Conservation (phyloP, 2,329 filamentous ascomycete genomes). For the Hortaea sp. region DNA sequence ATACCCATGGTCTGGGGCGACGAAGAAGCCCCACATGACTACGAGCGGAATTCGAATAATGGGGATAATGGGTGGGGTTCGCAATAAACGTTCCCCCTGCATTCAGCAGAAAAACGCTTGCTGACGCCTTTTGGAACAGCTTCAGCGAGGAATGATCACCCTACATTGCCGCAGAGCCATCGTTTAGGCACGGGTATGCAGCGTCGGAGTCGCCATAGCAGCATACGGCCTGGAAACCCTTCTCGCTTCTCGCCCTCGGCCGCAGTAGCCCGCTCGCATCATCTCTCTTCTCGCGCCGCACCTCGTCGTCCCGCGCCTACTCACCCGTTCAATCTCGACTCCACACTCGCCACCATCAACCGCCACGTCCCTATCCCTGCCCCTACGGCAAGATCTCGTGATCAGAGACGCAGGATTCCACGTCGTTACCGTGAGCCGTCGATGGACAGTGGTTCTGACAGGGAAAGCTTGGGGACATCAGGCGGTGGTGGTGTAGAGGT, state of each 20-base stretch:
- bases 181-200: conserved; percentile 1
- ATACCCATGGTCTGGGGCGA: not conserved
- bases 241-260: too few species aligned
- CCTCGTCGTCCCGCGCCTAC: conserved; percentile 2
- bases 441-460: too few species aligned
- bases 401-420: not conserved
- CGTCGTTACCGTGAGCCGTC: not conserved
- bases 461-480: not conserved
- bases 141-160: conserved; percentile 6
- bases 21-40: not conserved
- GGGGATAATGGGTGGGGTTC: conserved; percentile 12
- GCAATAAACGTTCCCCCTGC: not conserved
- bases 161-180: conserved; percentile 5
- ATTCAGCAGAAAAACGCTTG: not conserved
- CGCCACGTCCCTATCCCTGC: not conserved
- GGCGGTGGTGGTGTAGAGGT: not conserved
- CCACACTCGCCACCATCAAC: conserved; percentile 11
- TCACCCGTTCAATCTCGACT: conserved; percentile 16
- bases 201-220: not conserved
- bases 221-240: too few species aligned
- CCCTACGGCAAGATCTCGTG: not conserved
- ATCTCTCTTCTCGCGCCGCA: not conserved
- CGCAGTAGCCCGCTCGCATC: not conserved
- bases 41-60: not conserved
- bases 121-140: not conserved